Base-by-base conservation (phyloP, 805 yeast species). In the Metschnikowia borealis region DNA sequence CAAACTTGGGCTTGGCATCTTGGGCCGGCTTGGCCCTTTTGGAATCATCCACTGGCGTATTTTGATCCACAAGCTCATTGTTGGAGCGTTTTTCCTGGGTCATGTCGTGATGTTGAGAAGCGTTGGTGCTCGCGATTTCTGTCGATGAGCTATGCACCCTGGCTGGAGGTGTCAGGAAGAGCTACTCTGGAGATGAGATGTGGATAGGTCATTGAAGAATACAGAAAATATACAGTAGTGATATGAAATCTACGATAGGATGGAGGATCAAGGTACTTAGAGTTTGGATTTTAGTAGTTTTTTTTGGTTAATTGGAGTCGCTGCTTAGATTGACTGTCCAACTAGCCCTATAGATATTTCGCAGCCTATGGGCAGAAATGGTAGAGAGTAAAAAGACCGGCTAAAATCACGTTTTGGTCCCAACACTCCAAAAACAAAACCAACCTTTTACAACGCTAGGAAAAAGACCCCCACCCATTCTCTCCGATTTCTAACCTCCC, bases 51-150 rank as follows among this genome's bases (percentile, higher is more conserved):
- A 44, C 10, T 49, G 47, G 15, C 23, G 41, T 32, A 48, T 37
- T 51, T 13, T 49, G 38, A 15, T 46, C 57, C 52, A 47, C 53
- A 44, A 47, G 38, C 43, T 53, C 60, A 51, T 54, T 40, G 32
- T 39, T 23, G 23, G 44, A 36, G 32, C 60, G 48, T 46, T 57
- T 57, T 33, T 56, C 53, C 20, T 34, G 52, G 29, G 49, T 40
- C 59, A 56, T 56, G 35, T 38, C 37, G 34, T 42, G 21, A 10
- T 32, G 44, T 41, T 17, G 38, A 42, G 45, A 20, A 13, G 38
- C 10, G 3, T 8, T 20, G 38, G n/a, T 17, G 38, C 45, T 32
- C 23, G 34, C 33, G 43, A 29, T 21, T 38, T 38, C 20, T 11
- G 31, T 21, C 41, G 43, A 26, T 39, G 43, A 39, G 34, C 43